These are phyloP conservation scores for Psilocybe subaeruginosa DNA, from an alignment of 768 basidiomycete species.

Conservation along the genomic window DNA sequence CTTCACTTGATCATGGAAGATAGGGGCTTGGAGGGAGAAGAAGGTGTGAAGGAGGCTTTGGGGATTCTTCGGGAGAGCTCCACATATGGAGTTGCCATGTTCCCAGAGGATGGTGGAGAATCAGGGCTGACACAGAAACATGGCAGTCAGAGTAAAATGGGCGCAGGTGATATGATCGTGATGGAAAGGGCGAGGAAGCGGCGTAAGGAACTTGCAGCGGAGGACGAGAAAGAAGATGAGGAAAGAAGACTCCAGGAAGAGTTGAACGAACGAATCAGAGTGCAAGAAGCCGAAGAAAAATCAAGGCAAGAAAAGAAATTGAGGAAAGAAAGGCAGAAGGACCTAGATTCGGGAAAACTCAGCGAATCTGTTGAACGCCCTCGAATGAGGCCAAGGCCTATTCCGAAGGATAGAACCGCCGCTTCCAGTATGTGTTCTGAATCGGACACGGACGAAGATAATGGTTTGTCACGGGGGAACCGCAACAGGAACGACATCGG, in stretches of 20 bases:
- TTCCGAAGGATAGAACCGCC: not conserved
- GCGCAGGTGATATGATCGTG: slow-evolving; percentile 51
- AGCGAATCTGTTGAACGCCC: slow-evolving; percentile 4
- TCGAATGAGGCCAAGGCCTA: slow-evolving; percentile 11
- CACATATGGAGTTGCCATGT: slow-evolving; percentile 85
- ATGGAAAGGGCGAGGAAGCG: slow-evolving; percentile 58
- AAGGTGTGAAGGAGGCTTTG: slow-evolving; percentile 48
- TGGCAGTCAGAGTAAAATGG: slow-evolving; percentile 34
- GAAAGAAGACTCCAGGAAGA: slow-evolving; percentile 7
- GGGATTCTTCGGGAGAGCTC: slow-evolving; percentile 73
- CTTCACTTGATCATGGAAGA: slow-evolving; percentile 84
- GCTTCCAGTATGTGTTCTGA: not conserved
- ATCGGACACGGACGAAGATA: too few species aligned
- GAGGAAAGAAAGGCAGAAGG: slow-evolving; percentile 7
- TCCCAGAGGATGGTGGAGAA: slow-evolving; percentile 63
- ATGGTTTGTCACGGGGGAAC: not conserved
- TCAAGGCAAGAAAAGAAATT: slow-evolving; percentile 10
- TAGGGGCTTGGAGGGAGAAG: slow-evolving; percentile 44
- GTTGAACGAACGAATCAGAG: slow-evolving; percentile 4
- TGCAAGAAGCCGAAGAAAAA: slow-evolving; percentile 3
- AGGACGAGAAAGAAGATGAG: slow-evolving; percentile 31
- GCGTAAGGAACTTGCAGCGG: slow-evolving; percentile 51
- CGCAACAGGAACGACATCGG: not conserved
- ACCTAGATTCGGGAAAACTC: not conserved
- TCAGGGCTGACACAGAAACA: slow-evolving; percentile 30